Base-by-base conservation (phyloP, 2,329 filamentous ascomycete genomes). In the Didymella glomerata region DNA sequence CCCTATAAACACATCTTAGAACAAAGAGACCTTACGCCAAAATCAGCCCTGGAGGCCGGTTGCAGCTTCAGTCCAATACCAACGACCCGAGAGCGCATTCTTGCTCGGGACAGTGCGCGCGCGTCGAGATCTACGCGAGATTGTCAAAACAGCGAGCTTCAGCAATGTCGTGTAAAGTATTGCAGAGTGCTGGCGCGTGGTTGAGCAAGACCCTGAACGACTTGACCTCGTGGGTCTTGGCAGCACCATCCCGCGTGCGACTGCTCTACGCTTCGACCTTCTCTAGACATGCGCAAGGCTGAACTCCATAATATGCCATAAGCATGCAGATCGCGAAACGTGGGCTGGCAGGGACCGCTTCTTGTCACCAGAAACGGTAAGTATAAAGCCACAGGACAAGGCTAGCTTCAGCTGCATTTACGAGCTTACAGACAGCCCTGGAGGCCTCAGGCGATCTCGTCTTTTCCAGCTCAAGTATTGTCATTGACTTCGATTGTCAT, bases 311-410 rank as follows among this genome's bases (percentile, higher is more conserved):
- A 46, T 20, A 48, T 48, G 56, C 45, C 41, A 41, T 36, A 51
- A 36, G 27, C 24, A 34, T 60, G 60, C 53, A 64, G 36, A 50
- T 42, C 44, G 42, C 36, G 38, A 36, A 36, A n/a, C 32, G 32
- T 36, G 32, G 32, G 32, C 16, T 36, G 32, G 32, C 32, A 36
- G 32, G 32, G 32, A n/a, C 32, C 32, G 32, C 16, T 36, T 36
- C 32, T 53, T 45, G 9, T 49, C 47, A 38, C 70, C 69, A 42
- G 30, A 70, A 61, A 18, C 20, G 64, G 69, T 44, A 65, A 67
- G 63, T 57, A 58, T 56, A 55, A 66, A 68, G 66, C 67, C 69
- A 72, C 68, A 49, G 24, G 25, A 47, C 65, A 66, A 63, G 67
- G 66, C 69, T 64, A 67, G 65, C 57, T 36, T 36, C 32, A 36